Base-by-base conservation (phyloP, 1,284 basidiomycete genomes). In the Cystobasidiaceae sp. region DNA sequence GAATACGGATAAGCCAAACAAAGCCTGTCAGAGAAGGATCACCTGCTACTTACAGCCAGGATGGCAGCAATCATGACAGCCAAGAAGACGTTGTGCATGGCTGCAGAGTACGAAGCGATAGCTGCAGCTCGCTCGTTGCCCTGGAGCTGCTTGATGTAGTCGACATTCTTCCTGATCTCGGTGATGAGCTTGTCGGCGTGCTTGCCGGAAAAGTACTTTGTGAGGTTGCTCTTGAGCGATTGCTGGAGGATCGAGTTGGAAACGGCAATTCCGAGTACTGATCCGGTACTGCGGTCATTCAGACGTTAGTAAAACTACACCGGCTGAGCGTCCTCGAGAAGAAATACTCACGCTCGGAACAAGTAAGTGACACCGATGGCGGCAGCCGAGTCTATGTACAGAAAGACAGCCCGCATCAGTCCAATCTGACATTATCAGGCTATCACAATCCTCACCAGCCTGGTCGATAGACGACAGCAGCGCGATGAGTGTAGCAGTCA, bases 251-350 rank as follows among this genome's bases (percentile, higher is more conserved):
- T 74, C 21, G 75, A 75, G 49, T 72, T 73, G 8, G 76, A 74
- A 19, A 77, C 71, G 27, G 77, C 77, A 60, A 78, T 77, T 30
- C 77, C 77, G 30, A 77, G 70, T 19, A 78, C 76, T 23, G 74
- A 75, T 39, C 77, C 77, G 13, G 74, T 57, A 27, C 34, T 34
- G 4, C n/a, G n/a, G 34, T 32, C 11, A 33, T 11, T 32, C 19
- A 25, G 17, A 25, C 4, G 51, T 54, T 32, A 54, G 51, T 11
- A 33, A 7, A 32, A 34, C 6, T 4, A n/a, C n/a, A n/a, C n/a
- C n/a, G n/a, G n/a, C 8, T 32, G 27, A 19, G 17, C 23, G 7
- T 19, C 32, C 5, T 17, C 4, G 51, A 9, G 25, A 54, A 13
- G 25, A n/a, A 17, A 30, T 32, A 32, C 32, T 32, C 51, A 44